Evolutionary conservation across 140 eudicot genomes (phyloP).

Genomic region (Flaveria floridana): DNA sequence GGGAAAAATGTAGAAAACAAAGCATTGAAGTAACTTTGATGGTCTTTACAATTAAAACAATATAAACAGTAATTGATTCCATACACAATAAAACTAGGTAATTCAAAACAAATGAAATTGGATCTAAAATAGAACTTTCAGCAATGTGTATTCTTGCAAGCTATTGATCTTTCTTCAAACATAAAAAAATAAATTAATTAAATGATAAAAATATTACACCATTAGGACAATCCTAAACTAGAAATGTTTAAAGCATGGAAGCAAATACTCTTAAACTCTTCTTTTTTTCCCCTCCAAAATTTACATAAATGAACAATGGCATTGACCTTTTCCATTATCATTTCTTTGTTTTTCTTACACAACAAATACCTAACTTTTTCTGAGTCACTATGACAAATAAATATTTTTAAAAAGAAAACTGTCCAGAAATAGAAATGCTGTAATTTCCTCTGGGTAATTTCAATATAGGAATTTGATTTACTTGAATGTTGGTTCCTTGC

Average conservation of each 20-base stretch:
- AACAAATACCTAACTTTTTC: constrained; percentile 14
- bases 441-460: neutral
- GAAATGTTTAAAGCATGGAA: neutral
- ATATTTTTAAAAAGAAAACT: constrained; percentile 8
- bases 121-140: too few relatives aligned
- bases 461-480: neutral
- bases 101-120: too few relatives aligned
- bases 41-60: too few relatives aligned
- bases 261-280: neutral
- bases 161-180: too few relatives aligned
- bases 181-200: too few relatives aligned
- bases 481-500: constrained; percentile 10
- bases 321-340: neutral
- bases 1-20: too few relatives aligned
- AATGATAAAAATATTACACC: too few relatives aligned
- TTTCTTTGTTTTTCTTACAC: constrained; percentile 6
- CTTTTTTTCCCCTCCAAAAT: constrained; percentile 21
- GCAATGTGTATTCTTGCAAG: too few relatives aligned
- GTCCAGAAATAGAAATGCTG: neutral
- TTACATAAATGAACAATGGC: constrained; percentile 23
- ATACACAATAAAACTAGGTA: too few relatives aligned
- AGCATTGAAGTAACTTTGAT: too few relatives aligned
- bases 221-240: neutral
- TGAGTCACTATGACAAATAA: constrained; percentile 11
- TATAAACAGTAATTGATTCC: too few relatives aligned